phyloP scores from a whole-genome alignment of 148 eudicot genomes.

The Cornus florida region DNA sequence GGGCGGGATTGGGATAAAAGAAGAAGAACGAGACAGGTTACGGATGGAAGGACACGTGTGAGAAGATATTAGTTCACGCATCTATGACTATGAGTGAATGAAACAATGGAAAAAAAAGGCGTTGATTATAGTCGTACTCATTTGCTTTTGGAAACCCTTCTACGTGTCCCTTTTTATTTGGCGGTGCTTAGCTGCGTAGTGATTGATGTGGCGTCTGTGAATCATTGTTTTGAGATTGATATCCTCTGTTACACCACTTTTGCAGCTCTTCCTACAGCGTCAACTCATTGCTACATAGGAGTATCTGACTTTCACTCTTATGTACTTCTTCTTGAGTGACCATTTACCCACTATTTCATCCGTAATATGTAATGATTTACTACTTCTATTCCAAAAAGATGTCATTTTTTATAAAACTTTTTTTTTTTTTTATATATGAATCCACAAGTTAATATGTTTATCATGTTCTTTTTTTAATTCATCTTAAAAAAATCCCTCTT shows the following conservation, averaged over 20 bases:
- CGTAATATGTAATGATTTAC: too few species aligned
- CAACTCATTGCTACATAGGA: too few species aligned
- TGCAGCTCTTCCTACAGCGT: too few species aligned
- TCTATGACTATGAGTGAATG: not conserved
- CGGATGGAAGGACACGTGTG: constrained; percentile 12
- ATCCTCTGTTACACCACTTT: not conserved
- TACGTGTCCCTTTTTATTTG: not conserved
- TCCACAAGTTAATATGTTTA: too few species aligned
- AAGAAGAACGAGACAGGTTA: constrained; percentile 8
- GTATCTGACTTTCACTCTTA: too few species aligned
- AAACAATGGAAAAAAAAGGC: not conserved
- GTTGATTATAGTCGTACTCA: constrained; percentile 2
- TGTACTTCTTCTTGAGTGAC: too few species aligned
- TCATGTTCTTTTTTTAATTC: too few species aligned
- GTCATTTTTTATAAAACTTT: too few species aligned
- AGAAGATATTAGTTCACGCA: not conserved
- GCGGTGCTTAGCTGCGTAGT: not conserved
- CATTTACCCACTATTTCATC: too few species aligned
- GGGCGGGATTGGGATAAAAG: constrained; percentile 1
- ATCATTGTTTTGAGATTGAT: not conserved
- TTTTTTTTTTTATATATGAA: too few species aligned
- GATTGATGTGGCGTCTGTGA: not conserved
- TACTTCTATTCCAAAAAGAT: too few species aligned
- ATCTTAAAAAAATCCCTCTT: too few species aligned
- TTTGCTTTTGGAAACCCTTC: not conserved